Evolutionary conservation across 202 grass and related monocot genomes (phyloP).

Genomic region (Sporobolus alterniflorus): DNA sequence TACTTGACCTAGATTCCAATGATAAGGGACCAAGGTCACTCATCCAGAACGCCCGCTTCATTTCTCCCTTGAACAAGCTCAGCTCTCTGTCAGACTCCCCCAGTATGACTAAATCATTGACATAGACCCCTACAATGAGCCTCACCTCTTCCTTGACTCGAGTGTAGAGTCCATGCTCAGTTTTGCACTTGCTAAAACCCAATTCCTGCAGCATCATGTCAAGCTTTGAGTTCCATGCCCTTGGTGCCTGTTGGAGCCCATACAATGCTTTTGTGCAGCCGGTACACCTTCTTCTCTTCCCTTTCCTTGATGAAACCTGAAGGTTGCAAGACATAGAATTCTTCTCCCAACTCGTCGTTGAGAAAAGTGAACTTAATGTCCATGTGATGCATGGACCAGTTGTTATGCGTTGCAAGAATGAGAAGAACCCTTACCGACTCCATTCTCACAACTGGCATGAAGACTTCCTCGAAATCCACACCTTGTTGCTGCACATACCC

Average conservation of each 20-base stretch:
- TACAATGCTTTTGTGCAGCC: no score
- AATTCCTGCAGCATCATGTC: background rate
- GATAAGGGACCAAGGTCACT: background rate
- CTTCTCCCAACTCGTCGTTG: background rate
- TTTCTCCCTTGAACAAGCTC: background rate
- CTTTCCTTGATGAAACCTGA: background rate
- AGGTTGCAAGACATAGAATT: background rate
- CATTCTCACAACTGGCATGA: no score
- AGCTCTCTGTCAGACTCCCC: background rate
- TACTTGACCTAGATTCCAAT: background rate
- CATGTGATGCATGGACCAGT: background rate
- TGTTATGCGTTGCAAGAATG: no score
- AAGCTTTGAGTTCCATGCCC: background rate
- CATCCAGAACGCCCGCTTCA: background rate
- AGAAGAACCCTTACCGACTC: no score
- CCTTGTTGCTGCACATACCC: no score
- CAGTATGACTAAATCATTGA: background rate
- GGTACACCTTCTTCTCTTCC: background rate
- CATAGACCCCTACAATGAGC: background rate
- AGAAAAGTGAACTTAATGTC: background rate
- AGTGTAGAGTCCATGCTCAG: background rate
- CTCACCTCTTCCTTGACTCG: fast-evolving
- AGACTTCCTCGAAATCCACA: no score
- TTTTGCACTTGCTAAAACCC: background rate
- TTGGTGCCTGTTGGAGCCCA: background rate